phyloP scores from a whole-genome alignment of 2,329 filamentous ascomycete genomes.

The Neophaeococcomyces mojaviensis region DNA sequence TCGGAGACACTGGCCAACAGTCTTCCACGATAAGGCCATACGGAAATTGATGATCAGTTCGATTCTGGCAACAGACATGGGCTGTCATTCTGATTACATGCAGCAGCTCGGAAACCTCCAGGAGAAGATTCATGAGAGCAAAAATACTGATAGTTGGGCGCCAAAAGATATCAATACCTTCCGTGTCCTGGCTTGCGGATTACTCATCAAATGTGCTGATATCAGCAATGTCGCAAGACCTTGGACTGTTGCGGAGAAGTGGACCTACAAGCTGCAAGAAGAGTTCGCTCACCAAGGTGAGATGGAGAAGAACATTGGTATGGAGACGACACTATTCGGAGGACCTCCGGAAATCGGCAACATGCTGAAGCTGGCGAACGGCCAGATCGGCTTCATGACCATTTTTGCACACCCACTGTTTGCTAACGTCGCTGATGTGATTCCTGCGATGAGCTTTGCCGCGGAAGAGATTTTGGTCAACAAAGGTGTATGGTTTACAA shows the following conservation, averaged over 20 bases:
- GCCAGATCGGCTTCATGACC: conserved; percentile 94
- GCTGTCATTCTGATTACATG: conserved; percentile 95
- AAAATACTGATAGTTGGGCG: conserved; percentile 64
- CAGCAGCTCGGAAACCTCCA: conserved; percentile 73
- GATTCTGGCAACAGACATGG: conserved; percentile 98
- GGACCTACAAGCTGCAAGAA: conserved; percentile 90
- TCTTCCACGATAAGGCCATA: conserved; percentile 71
- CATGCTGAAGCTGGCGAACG: conserved; percentile 70
- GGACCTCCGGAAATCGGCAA: conserved; percentile 75
- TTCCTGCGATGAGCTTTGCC: conserved; percentile 77
- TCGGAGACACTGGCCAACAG: conserved; percentile 79
- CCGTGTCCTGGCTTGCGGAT: conserved; percentile 72
- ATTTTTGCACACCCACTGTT: conserved; percentile 91
- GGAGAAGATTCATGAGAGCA: conserved; percentile 62
- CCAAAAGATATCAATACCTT: conserved; percentile 68
- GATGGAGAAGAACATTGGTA: conserved; percentile 82
- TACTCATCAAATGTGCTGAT: conserved; percentile 96
- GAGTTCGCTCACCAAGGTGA: conserved; percentile 89
- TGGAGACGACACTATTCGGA: conserved; percentile 77
- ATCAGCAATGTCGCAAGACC: conserved; percentile 94
- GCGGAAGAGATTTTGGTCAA: conserved; percentile 75
- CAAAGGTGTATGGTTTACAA: conserved; percentile 63
- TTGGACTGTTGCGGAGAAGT: conserved; percentile 72
- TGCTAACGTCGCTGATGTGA: conserved; percentile 73
- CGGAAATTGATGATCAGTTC: conserved; percentile 90